phyloP scores from a whole-genome alignment of 176 grass and related monocot genomes.

The Alloteropsis semialata region DNA sequence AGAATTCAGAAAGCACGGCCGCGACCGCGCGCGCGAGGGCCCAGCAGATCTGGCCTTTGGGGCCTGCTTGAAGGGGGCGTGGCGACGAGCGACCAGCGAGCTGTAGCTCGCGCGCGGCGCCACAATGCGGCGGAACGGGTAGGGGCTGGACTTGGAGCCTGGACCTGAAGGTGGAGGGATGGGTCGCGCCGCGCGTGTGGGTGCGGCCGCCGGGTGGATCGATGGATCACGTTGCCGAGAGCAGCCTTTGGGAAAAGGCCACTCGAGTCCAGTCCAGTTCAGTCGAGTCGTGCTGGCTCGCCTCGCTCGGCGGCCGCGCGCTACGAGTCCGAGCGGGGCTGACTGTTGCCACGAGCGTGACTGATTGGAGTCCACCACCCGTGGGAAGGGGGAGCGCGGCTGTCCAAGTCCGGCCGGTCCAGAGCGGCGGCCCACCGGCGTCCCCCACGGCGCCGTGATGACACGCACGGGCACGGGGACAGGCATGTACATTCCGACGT shows the following conservation, averaged over 20 bases:
- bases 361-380: conserved; percentile 20
- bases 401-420: neutral
- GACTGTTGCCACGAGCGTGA: neutral
- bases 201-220: neutral
- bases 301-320: neutral
- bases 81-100: neutral
- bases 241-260: conserved; percentile 55
- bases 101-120: neutral
- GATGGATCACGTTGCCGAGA: neutral
- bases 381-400: neutral
- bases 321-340: neutral
- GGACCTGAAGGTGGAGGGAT: too few relatives aligned
- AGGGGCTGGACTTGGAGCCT: too few relatives aligned
- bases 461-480: conserved; percentile 20
- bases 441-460: neutral
- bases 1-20: neutral
- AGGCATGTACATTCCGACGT: neutral
- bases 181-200: neutral
- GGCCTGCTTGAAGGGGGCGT: neutral
- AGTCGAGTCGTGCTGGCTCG: neutral
- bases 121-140: too few relatives aligned
- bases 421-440: neutral
- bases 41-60: conserved; percentile 22
- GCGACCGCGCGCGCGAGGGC: neutral
- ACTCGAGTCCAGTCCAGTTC: conserved; percentile 34